Conservation (phyloP, 2,329 filamentous ascomycete genomes). For the Onygenales sp. region DNA sequence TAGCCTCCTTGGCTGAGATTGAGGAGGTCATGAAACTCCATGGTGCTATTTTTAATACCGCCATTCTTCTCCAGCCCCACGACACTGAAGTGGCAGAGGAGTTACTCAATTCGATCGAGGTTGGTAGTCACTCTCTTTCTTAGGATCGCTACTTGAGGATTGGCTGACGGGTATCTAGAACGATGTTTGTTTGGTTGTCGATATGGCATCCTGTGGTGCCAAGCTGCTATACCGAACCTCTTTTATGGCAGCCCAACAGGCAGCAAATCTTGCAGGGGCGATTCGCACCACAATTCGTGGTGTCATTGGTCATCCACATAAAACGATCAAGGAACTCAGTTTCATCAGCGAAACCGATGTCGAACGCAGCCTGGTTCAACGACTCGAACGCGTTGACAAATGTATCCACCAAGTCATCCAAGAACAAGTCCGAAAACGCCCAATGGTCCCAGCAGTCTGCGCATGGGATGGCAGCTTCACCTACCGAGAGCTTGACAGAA, state of each 20-base stretch:
- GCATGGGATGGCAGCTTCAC: slow-evolving; percentile 39
- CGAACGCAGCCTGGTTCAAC: neutral
- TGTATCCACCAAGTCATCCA: slow-evolving; percentile 16
- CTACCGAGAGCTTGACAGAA: slow-evolving; percentile 55
- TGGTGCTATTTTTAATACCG: neutral
- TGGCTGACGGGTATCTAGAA: neutral
- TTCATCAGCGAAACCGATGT: neutral
- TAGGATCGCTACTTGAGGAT: neutral
- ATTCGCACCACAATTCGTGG: neutral
- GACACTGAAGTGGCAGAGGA: neutral
- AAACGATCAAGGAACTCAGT: neutral
- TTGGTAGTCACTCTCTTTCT: neutral
- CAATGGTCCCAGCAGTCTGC: slow-evolving; percentile 14
- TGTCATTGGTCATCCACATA: neutral
- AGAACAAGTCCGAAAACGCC: slow-evolving; percentile 6
- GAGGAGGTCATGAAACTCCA: neutral
- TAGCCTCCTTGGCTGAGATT: neutral
- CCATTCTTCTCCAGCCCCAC: neutral
- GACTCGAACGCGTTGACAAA: slow-evolving; percentile 10
- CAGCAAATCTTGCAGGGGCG: neutral
- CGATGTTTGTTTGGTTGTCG: neutral
- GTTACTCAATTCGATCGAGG: neutral
- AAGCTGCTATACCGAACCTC: neutral
- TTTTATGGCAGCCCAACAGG: neutral
- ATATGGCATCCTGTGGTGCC: neutral